phyloP scores from a whole-genome alignment of 2,329 filamentous ascomycete species.

The Sporothrix dimorphospora region DNA sequence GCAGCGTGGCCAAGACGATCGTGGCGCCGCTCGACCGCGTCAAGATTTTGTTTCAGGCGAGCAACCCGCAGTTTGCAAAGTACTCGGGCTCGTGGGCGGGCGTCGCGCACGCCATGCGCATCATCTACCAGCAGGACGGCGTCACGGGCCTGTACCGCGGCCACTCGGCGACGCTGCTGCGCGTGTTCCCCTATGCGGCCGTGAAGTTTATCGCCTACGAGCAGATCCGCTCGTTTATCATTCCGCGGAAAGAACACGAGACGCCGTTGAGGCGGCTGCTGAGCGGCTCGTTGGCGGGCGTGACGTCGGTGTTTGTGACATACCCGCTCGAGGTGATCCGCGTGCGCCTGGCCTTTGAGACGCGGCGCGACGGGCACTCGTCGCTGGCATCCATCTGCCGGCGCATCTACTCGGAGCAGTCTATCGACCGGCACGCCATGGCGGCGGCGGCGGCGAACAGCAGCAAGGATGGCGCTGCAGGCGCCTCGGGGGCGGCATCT shows the following conservation, averaged over 20 bases:
- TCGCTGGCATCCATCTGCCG: constrained; percentile 76
- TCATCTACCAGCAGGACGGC: constrained; percentile 80
- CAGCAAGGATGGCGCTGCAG: constrained; percentile 36
- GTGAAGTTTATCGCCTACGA: constrained; percentile 99
- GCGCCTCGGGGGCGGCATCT: constrained; percentile 43
- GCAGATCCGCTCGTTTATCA: constrained; percentile 82
- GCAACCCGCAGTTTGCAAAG: constrained; percentile 90
- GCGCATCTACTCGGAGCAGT: constrained; percentile 82
- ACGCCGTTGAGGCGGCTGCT: constrained; percentile 76
- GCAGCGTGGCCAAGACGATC: constrained; percentile 91
- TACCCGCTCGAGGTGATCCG: constrained; percentile 93
- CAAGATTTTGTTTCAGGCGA: constrained; percentile 97
- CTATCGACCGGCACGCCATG: constrained; percentile 46
- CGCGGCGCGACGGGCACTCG: constrained; percentile 70
- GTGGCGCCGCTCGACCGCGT: constrained; percentile 96
- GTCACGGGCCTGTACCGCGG: constrained; percentile 81
- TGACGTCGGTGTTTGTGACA: constrained; percentile 92
- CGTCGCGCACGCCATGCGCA: constrained; percentile 76
- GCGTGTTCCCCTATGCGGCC: constrained; percentile 95
- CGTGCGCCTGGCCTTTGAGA: constrained; percentile 93
- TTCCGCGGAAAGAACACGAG: constrained; percentile 72
- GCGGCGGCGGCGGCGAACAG: constrained; percentile 45
- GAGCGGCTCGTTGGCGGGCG: constrained; percentile 75
- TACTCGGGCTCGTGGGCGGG: constrained; percentile 90
- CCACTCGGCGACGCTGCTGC: constrained; percentile 88